phyloP scores from a whole-genome alignment of 345 rosid genomes.

The Euclidium syriacum region DNA sequence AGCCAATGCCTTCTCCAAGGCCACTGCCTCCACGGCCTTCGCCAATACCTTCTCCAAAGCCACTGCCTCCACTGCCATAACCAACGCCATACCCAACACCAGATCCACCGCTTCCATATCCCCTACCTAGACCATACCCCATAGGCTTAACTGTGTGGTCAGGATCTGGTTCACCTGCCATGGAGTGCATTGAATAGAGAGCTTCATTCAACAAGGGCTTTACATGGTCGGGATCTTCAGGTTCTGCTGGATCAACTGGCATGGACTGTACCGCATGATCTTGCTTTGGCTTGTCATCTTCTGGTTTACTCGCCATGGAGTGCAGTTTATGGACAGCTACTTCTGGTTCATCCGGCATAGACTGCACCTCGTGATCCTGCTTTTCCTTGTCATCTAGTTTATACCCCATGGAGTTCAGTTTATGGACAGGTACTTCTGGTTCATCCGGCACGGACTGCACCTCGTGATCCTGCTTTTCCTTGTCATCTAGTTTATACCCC shows the following conservation, averaged over 20 bases:
- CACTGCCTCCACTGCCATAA: slow-evolving; percentile 31
- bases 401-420: too few relatives aligned
- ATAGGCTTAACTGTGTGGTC: slow-evolving; percentile 3
- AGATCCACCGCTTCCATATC: slow-evolving; percentile 24
- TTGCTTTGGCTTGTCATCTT: too few relatives aligned
- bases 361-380: background rate
- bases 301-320: background rate
- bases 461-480: background rate
- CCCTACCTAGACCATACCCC: slow-evolving; percentile 31
- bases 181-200: background rate
- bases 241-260: too few relatives aligned
- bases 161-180: slow-evolving; percentile 7
- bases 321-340: background rate
- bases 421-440: background rate
- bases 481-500: background rate
- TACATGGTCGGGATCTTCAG: too few relatives aligned
- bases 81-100: slow-evolving; percentile 24
- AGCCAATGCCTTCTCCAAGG: slow-evolving; percentile 26
- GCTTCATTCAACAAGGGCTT: too few relatives aligned
- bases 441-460: background rate
- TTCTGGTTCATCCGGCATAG: background rate
- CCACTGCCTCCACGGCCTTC: slow-evolving; percentile 24
- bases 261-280: too few relatives aligned
- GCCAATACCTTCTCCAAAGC: slow-evolving; percentile 29
- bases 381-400: background rate